Conservation (phyloP, 2,329 filamentous ascomycete species). For the Fusarium sp. region DNA sequence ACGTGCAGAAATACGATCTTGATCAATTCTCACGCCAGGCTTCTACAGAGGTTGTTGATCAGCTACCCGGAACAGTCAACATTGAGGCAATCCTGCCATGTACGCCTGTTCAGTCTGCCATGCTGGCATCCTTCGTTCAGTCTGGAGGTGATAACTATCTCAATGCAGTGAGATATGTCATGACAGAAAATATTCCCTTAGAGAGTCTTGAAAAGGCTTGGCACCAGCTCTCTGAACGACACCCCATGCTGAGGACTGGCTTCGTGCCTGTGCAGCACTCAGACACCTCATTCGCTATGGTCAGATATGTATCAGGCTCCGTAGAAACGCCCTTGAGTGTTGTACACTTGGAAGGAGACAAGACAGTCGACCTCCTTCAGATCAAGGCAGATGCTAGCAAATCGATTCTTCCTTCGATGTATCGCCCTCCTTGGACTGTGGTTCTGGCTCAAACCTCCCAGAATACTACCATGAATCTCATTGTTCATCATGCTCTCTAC, state of each 20-base stretch:
- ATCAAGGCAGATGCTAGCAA: constrained; percentile 53
- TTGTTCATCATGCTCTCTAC: constrained; percentile 84
- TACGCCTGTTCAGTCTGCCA: constrained; percentile 81
- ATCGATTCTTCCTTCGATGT: constrained; percentile 56
- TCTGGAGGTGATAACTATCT: constrained; percentile 78
- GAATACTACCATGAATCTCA: constrained; percentile 54
- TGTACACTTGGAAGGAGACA: not conserved
- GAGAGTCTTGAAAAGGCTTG: constrained; percentile 67
- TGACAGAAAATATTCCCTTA: constrained; percentile 56
- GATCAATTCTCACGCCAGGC: constrained; percentile 52
- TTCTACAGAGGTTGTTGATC: constrained; percentile 41
- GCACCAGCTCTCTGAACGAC: constrained; percentile 60
- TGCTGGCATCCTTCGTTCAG: constrained; percentile 79
- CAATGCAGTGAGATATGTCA: constrained; percentile 72
- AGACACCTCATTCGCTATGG: constrained; percentile 77
- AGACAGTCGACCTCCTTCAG: constrained; percentile 45
- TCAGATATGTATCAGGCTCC: constrained; percentile 62
- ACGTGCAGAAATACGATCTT: constrained; percentile 52
- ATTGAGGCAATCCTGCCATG: constrained; percentile 77
- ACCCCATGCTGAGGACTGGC: constrained; percentile 81
- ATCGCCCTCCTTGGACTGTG: constrained; percentile 72
- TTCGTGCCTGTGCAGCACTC: constrained; percentile 73
- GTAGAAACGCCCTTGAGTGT: constrained; percentile 22
- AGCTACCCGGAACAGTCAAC: constrained; percentile 31
- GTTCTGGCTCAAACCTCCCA: constrained; percentile 54